Conservation (phyloP, 2,329 filamentous ascomycete genomes). For the Orbilia ellipsospora region DNA sequence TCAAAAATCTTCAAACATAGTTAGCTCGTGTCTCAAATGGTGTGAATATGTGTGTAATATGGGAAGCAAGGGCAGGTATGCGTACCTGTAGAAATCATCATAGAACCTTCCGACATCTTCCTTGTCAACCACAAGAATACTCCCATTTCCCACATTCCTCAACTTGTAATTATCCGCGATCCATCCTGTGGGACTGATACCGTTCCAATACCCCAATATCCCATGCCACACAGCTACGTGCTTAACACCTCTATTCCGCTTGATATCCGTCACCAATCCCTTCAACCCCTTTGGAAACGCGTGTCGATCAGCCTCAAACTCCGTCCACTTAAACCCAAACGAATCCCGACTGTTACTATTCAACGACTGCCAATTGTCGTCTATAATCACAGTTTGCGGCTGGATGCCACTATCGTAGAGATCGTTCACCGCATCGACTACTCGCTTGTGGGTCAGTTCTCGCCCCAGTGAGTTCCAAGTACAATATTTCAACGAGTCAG, state of each 20-base stretch:
- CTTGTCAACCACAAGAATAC: constrained; percentile 67
- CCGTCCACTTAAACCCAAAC: constrained; percentile 72
- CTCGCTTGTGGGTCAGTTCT: constrained; percentile 80
- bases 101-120: constrained; percentile 81
- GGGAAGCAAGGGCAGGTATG: neutral
- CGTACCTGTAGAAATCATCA: constrained; percentile 80
- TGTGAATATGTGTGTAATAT: constrained; percentile 1
- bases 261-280: constrained; percentile 75
- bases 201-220: constrained; percentile 89
- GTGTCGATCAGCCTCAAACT: constrained; percentile 84
- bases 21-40: neutral
- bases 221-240: constrained; percentile 97
- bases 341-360: constrained; percentile 67
- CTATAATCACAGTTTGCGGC: constrained; percentile 87
- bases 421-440: constrained; percentile 78
- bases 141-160: constrained; percentile 67
- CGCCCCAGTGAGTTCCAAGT: constrained; percentile 97
- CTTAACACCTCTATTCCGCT: constrained; percentile 76
- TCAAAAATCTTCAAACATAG: constrained; percentile 70
- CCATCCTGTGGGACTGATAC: constrained; percentile 78
- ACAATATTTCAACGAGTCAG: constrained; percentile 88
- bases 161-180: constrained; percentile 85
- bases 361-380: constrained; percentile 94
- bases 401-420: constrained; percentile 78
- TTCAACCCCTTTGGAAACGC: constrained; percentile 85